phyloP scores from a whole-genome alignment of 768 basidiomycete genomes.

The Suillus discolor region DNA sequence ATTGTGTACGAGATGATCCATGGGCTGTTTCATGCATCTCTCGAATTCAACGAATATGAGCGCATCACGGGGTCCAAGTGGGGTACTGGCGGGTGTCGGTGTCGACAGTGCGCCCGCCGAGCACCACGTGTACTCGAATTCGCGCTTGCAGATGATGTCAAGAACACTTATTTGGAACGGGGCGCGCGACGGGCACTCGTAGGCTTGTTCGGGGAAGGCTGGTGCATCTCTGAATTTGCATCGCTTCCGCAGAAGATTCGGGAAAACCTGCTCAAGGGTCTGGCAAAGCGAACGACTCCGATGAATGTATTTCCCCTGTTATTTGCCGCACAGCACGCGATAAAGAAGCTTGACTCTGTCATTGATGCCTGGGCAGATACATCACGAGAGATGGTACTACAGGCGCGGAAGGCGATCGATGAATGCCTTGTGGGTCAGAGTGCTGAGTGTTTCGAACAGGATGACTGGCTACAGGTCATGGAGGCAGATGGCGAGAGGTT shows the following conservation, averaged over 20 bases:
- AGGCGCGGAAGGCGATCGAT: constrained; percentile 63
- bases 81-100: constrained; percentile 84
- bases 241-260: constrained; percentile 64
- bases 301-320: constrained; percentile 69
- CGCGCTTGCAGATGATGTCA: constrained; percentile 73
- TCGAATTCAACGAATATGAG: constrained; percentile 81
- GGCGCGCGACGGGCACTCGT: constrained; percentile 78
- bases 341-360: constrained; percentile 52
- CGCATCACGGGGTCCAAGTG: constrained; percentile 71
- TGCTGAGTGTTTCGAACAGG: constrained; percentile 64
- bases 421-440: constrained; percentile 60
- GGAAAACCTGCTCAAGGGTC: constrained; percentile 69
- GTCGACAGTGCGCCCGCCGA: constrained; percentile 80
- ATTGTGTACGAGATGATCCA: constrained; percentile 89
- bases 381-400: constrained; percentile 61
- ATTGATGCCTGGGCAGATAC: constrained; percentile 53
- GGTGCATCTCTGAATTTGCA: constrained; percentile 85
- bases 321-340: constrained; percentile 63
- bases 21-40: constrained; percentile 83
- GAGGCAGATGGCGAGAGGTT: constrained; percentile 73
- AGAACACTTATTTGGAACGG: constrained; percentile 68
- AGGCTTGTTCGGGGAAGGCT: constrained; percentile 85
- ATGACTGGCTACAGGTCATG: constrained; percentile 77
- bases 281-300: constrained; percentile 69
- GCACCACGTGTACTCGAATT: constrained; percentile 86